These are phyloP conservation scores for Metroxylon sagu DNA, from an alignment of 176 grass and related monocot genomes.

Conservation along the genomic window DNA sequence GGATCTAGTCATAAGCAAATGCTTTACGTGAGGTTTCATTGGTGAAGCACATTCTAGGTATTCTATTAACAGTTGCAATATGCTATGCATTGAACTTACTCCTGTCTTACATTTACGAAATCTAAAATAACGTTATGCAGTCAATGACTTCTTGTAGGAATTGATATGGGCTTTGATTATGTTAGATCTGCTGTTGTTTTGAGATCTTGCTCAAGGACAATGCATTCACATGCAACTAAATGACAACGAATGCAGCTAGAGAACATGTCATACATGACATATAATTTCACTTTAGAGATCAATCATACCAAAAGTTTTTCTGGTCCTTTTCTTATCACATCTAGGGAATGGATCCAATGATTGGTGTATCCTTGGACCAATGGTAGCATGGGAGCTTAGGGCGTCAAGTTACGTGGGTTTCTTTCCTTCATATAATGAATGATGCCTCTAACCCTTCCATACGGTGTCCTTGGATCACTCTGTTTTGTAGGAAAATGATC, in stretches of 20 bases:
- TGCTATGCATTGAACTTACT: too few relatives aligned
- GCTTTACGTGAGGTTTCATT: too few relatives aligned
- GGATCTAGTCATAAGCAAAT: too few relatives aligned
- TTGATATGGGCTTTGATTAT: neutral
- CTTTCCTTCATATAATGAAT: conserved; percentile 11
- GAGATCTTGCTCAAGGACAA: neutral
- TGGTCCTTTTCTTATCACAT: conserved; percentile 2
- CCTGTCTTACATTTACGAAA: too few relatives aligned
- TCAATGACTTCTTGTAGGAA: neutral
- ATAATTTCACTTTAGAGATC: neutral
- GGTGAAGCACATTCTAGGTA: too few relatives aligned
- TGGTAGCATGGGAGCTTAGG: neutral
- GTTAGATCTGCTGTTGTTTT: neutral
- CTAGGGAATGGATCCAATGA: conserved; percentile 2
- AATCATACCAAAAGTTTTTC: conserved; percentile 9
- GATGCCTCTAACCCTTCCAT: neutral
- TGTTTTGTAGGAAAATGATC: conserved; percentile 3
- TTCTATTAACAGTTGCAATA: too few relatives aligned
- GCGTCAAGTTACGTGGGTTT: too few relatives aligned
- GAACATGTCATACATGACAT: neutral
- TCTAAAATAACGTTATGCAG: neutral
- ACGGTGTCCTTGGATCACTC: neutral
- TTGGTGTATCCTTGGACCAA: neutral
- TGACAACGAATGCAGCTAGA: neutral
- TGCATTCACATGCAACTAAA: neutral